These are phyloP conservation scores for Blastobotrys indianensis DNA, from an alignment of 1,139 yeast species.

Conservation along the genomic window DNA sequence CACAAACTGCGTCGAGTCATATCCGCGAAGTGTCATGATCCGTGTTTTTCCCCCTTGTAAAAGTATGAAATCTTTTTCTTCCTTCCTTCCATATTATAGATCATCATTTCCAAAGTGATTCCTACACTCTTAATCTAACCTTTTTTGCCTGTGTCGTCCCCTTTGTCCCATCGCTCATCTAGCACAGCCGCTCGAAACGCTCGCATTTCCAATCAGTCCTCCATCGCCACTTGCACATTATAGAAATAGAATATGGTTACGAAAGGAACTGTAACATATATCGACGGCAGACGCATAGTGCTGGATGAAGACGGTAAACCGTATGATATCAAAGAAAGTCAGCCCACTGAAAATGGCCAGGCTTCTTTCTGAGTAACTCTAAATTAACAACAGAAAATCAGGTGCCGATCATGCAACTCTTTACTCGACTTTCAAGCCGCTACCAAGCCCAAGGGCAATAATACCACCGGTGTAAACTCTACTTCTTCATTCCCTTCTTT, in stretches of 20 bases:
- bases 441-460: slow-evolving; percentile 15
- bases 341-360: neutral
- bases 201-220: neutral
- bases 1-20: too few relatives aligned
- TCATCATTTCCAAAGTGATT: too few relatives aligned
- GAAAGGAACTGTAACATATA: slow-evolving; percentile 16
- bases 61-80: too few relatives aligned
- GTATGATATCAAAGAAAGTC: slow-evolving; percentile 39
- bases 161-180: too few relatives aligned
- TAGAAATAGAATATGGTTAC: neutral
- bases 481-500: neutral
- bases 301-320: slow-evolving; percentile 90
- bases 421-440: slow-evolving; percentile 70
- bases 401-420: slow-evolving; percentile 81
- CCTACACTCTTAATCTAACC: too few relatives aligned
- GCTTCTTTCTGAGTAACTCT: slow-evolving; percentile 11
- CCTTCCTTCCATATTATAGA: too few relatives aligned
- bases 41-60: too few relatives aligned
- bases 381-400: slow-evolving; percentile 20
- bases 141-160: too few relatives aligned
- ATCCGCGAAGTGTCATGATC: too few relatives aligned
- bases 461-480: slow-evolving; percentile 10
- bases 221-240: neutral
- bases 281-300: slow-evolving; percentile 59
- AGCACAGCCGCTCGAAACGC: neutral